These are phyloP conservation scores for Lichtheimia corymbifera DNA, from an alignment of 371 early-diverging fungal genomes.

Conservation along the genomic window DNA sequence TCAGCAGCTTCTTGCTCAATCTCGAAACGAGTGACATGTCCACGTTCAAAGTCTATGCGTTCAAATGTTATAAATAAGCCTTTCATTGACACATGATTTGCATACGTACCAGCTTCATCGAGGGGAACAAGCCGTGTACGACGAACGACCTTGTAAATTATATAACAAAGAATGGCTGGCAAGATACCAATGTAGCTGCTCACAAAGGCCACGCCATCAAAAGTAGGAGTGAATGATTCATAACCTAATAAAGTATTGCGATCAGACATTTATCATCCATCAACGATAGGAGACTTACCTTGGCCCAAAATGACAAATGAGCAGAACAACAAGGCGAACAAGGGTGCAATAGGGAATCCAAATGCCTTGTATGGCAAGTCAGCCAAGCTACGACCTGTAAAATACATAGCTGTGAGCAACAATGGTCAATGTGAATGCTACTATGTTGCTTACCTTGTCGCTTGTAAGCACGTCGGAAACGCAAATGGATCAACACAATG, in stretches of 20 bases:
- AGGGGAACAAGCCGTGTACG: constrained; percentile 59
- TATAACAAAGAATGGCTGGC: constrained; percentile 45
- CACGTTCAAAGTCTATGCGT: constrained; percentile 22
- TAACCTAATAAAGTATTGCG: constrained; percentile 24
- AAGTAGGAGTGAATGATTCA: constrained; percentile 29
- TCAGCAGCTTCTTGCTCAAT: constrained; percentile 32
- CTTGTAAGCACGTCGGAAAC: constrained; percentile 81
- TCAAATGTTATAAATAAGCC: neutral
- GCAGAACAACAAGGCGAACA: constrained; percentile 47
- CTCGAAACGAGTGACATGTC: constrained; percentile 31
- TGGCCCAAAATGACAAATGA: constrained; percentile 59
- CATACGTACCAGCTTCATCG: constrained; percentile 44
- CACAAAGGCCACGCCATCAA: constrained; percentile 22
- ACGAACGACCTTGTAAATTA: constrained; percentile 47
- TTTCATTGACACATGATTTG: neutral
- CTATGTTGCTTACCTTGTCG: constrained; percentile 53
- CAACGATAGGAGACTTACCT: constrained; percentile 22
- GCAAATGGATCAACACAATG: constrained; percentile 76
- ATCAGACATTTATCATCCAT: constrained; percentile 8
- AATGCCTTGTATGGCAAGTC: constrained; percentile 76
- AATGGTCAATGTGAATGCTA: neutral
- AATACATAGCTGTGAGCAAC: neutral
- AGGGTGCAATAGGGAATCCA: constrained; percentile 67
- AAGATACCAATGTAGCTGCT: constrained; percentile 45
- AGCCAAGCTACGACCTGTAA: constrained; percentile 33